Percentiles rank a stretch among this genome's conserved stretches.
Conservation (phyloP, 495 filamentous ascomycete genomes). For the Trichoderma orchidacearum region DNA sequence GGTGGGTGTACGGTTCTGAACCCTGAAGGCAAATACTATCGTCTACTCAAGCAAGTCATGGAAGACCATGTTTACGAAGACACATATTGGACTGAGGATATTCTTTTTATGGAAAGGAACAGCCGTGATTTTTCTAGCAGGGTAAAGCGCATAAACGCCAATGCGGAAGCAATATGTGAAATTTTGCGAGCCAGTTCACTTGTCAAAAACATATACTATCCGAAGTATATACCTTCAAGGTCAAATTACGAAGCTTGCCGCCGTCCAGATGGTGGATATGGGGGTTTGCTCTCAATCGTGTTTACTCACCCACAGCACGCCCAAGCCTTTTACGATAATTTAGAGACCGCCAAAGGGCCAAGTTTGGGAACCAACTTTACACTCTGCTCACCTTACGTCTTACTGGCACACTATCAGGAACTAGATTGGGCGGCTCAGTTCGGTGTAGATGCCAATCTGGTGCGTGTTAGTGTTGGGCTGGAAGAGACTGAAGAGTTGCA, state of each 20-base stretch:
- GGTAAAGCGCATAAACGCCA: constrained; percentile 72
- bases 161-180: constrained; percentile 71
- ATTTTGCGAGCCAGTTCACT: constrained; percentile 38
- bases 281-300: constrained; percentile 73
- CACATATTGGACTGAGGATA: constrained; percentile 85
- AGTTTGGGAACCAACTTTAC: constrained; percentile 97
- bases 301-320: constrained; percentile 61
- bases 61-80: constrained; percentile 57
- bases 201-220: constrained; percentile 80
- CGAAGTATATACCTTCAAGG: constrained; percentile 58
- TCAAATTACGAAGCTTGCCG: constrained; percentile 67
- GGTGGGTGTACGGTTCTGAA: constrained; percentile 82
- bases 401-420: constrained; percentile 86
- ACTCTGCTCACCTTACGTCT: constrained; percentile 72
- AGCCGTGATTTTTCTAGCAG: constrained; percentile 81
- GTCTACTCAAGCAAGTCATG: constrained; percentile 46
- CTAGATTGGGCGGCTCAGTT: constrained; percentile 76
- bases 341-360: constrained; percentile 85
- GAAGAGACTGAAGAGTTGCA: constrained; percentile 60
- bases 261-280: constrained; percentile 69
- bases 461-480: constrained; percentile 82
- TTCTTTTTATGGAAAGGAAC: constrained; percentile 89
- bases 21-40: constrained; percentile 61
- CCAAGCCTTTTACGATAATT: constrained; percentile 66
- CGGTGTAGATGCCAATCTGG: constrained; percentile 61